A percentile compares a stretch with the other conserved stretches of the same genome.
Conservation (phyloP, 345 rosid species). For the Eucalyptus paniculata region DNA sequence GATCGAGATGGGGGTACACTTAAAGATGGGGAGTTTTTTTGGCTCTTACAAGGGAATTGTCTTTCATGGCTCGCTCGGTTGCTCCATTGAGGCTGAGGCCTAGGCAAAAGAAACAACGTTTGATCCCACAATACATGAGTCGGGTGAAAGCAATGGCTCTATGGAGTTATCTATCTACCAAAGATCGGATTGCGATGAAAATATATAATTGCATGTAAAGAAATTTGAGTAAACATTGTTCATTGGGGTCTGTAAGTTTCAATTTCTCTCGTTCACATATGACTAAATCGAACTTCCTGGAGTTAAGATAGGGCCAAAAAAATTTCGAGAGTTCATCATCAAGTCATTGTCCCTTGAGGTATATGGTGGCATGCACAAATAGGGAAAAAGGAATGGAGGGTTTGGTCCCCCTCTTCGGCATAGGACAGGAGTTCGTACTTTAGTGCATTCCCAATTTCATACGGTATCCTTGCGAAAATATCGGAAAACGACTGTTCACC, state of each 20-base stretch:
- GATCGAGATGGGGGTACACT: background rate
- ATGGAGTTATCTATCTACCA: background rate
- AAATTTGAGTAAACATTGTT: background rate
- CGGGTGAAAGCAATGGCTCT: background rate
- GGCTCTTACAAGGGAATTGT: background rate
- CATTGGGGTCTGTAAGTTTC: background rate
- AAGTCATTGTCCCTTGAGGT: background rate
- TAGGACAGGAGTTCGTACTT: background rate
- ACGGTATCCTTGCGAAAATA: background rate
- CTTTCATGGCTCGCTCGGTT: background rate
- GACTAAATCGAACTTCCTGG: background rate
- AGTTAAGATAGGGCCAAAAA: background rate
- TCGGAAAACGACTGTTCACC: background rate
- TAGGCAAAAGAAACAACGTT: fast-evolving
- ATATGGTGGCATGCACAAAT: background rate
- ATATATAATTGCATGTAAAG: background rate
- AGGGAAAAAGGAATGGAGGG: background rate
- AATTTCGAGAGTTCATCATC: background rate
- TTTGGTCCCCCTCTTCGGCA: background rate
- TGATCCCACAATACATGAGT: background rate
- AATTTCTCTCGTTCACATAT: background rate
- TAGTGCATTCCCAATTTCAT: background rate
- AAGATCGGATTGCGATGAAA: background rate
- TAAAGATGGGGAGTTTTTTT: background rate
- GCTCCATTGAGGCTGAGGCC: background rate